phyloP scores from a whole-genome alignment of 495 filamentous ascomycete species.

The Xanthoparmelia taractica region DNA sequence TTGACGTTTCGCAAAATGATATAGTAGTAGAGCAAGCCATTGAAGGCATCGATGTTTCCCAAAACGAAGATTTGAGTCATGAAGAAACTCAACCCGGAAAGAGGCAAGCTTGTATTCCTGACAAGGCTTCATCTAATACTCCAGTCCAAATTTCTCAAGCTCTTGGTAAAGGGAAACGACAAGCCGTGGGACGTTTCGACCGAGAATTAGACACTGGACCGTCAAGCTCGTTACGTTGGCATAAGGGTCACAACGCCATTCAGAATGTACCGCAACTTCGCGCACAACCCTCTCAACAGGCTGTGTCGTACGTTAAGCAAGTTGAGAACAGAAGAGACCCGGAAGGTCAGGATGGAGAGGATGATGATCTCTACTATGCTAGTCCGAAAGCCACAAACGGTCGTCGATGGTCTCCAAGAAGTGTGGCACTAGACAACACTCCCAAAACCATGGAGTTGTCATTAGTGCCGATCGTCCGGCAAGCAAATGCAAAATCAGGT shows the following conservation, averaged over 20 bases:
- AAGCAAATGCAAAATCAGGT: not conserved
- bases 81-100: not conserved
- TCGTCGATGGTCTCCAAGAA: not conserved
- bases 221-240: not conserved
- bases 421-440: not conserved
- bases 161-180: not conserved
- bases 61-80: not conserved
- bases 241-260: not conserved
- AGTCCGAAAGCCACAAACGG: not conserved
- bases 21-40: not conserved
- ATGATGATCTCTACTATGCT: slow-evolving; percentile 8
- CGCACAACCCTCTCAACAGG: not conserved
- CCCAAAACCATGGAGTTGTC: not conserved
- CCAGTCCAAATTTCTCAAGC: not conserved
- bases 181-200: not conserved
- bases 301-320: not conserved
- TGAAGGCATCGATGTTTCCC: not conserved
- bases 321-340: not conserved
- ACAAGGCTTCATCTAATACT: not conserved
- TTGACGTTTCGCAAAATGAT: not conserved
- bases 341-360: not conserved
- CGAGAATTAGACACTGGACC: not conserved
- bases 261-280: not conserved
- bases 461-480: not conserved
- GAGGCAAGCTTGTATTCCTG: not conserved